Conservation (phyloP, 257 asterid species). For the Fraxinus cuspidata region DNA sequence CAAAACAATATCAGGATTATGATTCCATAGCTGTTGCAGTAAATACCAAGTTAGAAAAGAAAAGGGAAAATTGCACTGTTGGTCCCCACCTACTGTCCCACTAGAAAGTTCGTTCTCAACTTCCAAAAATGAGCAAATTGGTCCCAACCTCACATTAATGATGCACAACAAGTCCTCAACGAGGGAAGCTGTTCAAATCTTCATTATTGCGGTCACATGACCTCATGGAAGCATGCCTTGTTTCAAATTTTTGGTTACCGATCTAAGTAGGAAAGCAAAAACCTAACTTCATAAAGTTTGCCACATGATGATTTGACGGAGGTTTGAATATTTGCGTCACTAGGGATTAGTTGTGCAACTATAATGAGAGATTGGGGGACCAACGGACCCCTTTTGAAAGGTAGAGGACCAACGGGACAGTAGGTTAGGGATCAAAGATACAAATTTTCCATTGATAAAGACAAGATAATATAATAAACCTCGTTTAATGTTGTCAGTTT, state of each 20-base stretch:
- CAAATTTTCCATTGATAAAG: not conserved
- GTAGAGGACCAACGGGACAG: not conserved
- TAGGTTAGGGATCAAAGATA: not conserved
- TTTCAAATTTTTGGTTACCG: not conserved
- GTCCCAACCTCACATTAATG: not conserved
- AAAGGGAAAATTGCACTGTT: not conserved
- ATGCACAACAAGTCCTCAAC: not conserved
- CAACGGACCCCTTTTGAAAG: not conserved
- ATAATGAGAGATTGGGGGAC: not conserved
- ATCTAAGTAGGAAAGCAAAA: not conserved
- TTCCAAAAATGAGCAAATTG: not conserved
- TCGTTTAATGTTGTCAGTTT: conserved; percentile 63
- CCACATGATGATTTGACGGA: not conserved
- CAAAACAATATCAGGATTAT: conserved; percentile 18
- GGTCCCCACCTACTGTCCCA: not conserved
- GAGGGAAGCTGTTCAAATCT: not conserved
- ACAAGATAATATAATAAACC: conserved; percentile 43
- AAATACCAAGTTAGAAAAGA: not conserved
- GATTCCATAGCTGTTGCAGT: not conserved
- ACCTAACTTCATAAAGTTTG: not conserved
- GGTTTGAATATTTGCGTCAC: not conserved
- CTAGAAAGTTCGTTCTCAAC: not conserved
- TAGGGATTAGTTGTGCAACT: not conserved
- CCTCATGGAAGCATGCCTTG: not conserved
- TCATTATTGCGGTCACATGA: not conserved